A percentile compares a stretch with the other conserved stretches of the same genome.
Conservation (phyloP, 306 rosid species). For the Datisca glomerata region DNA sequence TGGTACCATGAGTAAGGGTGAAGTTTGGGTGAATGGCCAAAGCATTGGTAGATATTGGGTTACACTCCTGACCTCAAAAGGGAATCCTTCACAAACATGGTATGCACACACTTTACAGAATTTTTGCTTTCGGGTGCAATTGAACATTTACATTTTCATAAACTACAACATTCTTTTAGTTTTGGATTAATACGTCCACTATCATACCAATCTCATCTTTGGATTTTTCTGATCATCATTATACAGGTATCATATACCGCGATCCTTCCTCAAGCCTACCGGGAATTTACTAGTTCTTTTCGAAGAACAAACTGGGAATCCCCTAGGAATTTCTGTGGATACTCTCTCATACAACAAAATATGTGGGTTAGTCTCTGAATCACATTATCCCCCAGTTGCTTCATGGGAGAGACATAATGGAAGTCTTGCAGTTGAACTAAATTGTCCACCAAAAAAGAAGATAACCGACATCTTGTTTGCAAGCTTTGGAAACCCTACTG, state of each 20-base stretch:
- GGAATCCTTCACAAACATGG: constrained; percentile 78
- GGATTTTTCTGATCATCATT: no score
- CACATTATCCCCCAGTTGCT: constrained; percentile 22
- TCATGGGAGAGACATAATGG: constrained; percentile 17
- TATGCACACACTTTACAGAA: constrained; percentile 11
- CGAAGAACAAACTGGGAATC: constrained; percentile 70
- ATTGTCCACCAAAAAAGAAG: constrained; percentile 23
- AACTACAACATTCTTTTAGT: no score
- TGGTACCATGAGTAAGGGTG: constrained; percentile 87
- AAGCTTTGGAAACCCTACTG: constrained; percentile 40
- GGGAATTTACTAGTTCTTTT: constrained; percentile 52
- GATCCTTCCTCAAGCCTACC: constrained; percentile 51
- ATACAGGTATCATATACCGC: constrained; percentile 74
- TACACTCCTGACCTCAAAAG: constrained; percentile 53
- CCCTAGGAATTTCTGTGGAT: constrained; percentile 32
- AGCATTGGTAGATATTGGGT: constrained; percentile 85
- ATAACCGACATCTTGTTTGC: constrained; percentile 31
- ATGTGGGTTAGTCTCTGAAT: constrained; percentile 27
- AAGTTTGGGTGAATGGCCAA: constrained; percentile 64
- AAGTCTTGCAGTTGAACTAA: constrained; percentile 10
- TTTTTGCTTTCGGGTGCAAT: background rate
- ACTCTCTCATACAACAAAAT: constrained; percentile 13
- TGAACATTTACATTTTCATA: no score
- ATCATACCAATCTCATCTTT: background rate
- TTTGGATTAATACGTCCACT: background rate